These are phyloP conservation scores for Penicillium nucicola DNA, from an alignment of 495 filamentous ascomycete genomes.

Conservation along the genomic window DNA sequence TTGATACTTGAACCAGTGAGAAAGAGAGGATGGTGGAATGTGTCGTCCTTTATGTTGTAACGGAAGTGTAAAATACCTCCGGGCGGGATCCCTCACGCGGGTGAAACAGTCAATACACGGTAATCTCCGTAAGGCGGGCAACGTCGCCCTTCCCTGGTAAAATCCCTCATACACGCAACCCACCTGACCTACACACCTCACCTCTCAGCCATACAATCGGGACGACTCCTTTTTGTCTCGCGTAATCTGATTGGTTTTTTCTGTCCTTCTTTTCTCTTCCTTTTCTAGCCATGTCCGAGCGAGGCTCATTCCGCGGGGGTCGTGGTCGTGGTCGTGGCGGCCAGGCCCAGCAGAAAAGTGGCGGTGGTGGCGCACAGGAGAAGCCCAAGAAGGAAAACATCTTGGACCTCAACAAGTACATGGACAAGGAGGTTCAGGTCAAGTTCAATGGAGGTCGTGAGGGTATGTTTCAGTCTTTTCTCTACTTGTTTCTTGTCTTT, in stretches of 20 bases:
- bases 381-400: conserved; percentile 98
- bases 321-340: conserved; percentile 45
- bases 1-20: too few relatives aligned
- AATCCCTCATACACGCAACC: conserved; percentile 25
- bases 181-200: conserved; percentile 5
- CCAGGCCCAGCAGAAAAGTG: conserved; percentile 40
- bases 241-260: background rate
- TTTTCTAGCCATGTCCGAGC: conserved; percentile 59
- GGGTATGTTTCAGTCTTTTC: conserved; percentile 52
- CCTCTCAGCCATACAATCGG: conserved; percentile 5
- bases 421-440: conserved; percentile 90
- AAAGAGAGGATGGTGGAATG: background rate
- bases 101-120: background rate
- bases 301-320: conserved; percentile 61
- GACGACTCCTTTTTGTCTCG: conserved; percentile 1
- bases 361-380: conserved; percentile 54
- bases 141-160: conserved; percentile 7
- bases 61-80: background rate
- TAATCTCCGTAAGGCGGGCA: conserved; percentile 3
- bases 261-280: background rate
- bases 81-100: conserved; percentile 3
- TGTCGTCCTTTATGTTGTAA: background rate
- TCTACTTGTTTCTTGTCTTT: background rate
- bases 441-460: conserved; percentile 96
- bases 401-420: conserved; percentile 88